Evolutionary conservation across 2,329 filamentous ascomycete species (phyloP).

Genomic region (Iodosphaeria phyllophila): DNA sequence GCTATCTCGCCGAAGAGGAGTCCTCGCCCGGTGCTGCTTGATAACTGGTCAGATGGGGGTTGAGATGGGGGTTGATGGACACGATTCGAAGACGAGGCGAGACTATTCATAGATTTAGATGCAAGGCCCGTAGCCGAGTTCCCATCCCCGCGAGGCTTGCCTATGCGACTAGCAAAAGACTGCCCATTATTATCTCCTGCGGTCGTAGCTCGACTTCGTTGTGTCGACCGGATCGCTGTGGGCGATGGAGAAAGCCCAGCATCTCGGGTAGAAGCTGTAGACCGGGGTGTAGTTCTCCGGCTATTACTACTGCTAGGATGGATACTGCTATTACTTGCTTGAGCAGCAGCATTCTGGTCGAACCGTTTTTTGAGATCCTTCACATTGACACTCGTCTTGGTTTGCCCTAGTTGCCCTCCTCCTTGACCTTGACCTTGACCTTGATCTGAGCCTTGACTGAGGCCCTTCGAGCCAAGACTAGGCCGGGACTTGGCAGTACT

Average conservation of each 20-base stretch:
- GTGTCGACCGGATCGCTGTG: conserved; percentile 14
- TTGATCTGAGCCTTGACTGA: too few relatives aligned
- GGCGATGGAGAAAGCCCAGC: conserved; percentile 9
- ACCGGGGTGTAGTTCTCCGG: too few relatives aligned
- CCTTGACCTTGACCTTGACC: too few relatives aligned
- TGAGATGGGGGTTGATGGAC: conserved; percentile 12
- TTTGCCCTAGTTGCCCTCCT: too few relatives aligned
- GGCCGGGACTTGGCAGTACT: conserved; percentile 11
- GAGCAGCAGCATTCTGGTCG: conserved; percentile 35
- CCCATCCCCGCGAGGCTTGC: conserved; percentile 28
- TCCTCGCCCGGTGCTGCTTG: conserved; percentile 16
- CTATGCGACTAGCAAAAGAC: conserved; percentile 41
- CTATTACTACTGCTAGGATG: too few relatives aligned
- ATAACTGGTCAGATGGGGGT: conserved; percentile 12
- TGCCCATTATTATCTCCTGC: conserved; percentile 35
- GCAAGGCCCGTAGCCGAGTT: conserved; percentile 15
- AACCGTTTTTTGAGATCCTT: conserved; percentile 67
- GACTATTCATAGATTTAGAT: conserved; percentile 24
- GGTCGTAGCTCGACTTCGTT: conserved; percentile 25
- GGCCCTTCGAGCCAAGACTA: conserved; percentile 21
- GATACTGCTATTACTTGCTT: conserved; percentile 2
- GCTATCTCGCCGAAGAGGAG: conserved; percentile 62
- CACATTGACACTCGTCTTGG: too few relatives aligned
- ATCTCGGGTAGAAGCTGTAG: too few relatives aligned
- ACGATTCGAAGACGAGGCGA: conserved; percentile 13